Conservation (phyloP, 176 grass and related monocot species). For the Ensete ventricosum region DNA sequence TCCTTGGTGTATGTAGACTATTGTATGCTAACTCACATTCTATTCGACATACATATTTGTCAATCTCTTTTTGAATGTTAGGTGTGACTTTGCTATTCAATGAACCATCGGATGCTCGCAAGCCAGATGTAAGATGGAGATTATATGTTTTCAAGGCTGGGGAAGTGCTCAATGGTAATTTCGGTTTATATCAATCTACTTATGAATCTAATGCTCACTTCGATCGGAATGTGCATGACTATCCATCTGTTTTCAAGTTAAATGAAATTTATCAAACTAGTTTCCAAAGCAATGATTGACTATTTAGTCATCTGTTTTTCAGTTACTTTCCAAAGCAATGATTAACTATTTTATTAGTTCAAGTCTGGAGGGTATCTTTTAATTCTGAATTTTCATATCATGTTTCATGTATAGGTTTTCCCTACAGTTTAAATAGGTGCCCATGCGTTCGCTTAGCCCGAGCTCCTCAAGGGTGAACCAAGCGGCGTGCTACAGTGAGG, state of each 20-base stretch:
- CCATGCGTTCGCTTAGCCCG: too few relatives aligned
- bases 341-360: too few relatives aligned
- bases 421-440: too few relatives aligned
- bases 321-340: too few relatives aligned
- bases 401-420: not conserved
- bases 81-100: slow-evolving; percentile 79
- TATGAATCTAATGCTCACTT: not conserved
- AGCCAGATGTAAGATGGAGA: slow-evolving; percentile 76
- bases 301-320: too few relatives aligned
- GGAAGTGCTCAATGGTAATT: slow-evolving; percentile 69
- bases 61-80: slow-evolving; percentile 18
- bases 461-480: too few relatives aligned
- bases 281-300: too few relatives aligned
- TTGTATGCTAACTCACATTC: not conserved
- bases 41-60: not conserved
- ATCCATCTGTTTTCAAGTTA: too few relatives aligned
- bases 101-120: slow-evolving; percentile 75
- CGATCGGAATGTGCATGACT: not conserved
- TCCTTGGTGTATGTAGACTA: not conserved
- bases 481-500: too few relatives aligned
- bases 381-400: not conserved
- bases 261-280: too few relatives aligned
- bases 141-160: slow-evolving; percentile 93
- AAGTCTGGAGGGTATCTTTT: not conserved
- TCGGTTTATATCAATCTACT: slow-evolving; percentile 13